phyloP scores from a whole-genome alignment of 2,329 filamentous ascomycete species.

The Zelopaecilomyces penicillatus region DNA sequence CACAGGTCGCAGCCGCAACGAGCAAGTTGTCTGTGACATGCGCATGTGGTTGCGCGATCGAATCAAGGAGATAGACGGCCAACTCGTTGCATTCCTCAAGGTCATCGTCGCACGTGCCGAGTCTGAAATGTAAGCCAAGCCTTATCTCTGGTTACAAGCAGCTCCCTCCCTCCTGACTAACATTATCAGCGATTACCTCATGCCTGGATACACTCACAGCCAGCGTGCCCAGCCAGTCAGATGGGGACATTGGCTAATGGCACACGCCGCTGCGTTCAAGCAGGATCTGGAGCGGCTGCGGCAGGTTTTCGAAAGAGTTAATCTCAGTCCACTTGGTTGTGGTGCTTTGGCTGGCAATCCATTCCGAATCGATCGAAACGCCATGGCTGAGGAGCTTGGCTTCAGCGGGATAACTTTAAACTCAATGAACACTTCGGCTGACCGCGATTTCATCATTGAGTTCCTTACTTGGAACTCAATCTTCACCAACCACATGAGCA shows the following conservation, averaged over 20 bases:
- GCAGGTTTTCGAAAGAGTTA: conserved; percentile 16
- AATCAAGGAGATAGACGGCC: conserved; percentile 16
- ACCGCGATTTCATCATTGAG: conserved; percentile 67
- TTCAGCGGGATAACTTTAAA: conserved; percentile 63
- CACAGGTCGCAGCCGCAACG: conserved; percentile 61
- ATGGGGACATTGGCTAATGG: conserved; percentile 16
- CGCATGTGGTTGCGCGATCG: conserved; percentile 47
- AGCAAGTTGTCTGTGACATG: conserved; percentile 68
- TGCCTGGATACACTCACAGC: conserved; percentile 21
- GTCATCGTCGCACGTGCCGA: conserved; percentile 16
- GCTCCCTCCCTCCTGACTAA: conserved; percentile 11
- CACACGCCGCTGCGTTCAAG: conserved; percentile 15
- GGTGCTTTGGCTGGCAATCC: conserved; percentile 20
- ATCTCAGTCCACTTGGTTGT: conserved; percentile 18
- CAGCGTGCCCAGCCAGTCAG: conserved; percentile 18
- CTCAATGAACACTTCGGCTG: conserved; percentile 60
- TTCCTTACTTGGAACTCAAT: conserved; percentile 62
- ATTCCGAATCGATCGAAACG: conserved; percentile 23
- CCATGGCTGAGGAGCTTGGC: conserved; percentile 51
- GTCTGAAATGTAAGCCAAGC: conserved; percentile 19
- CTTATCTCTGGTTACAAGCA: conserved; percentile 9
- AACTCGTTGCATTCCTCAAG: conserved; percentile 17
- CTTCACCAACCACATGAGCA: conserved; percentile 62
- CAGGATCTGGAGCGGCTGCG: conserved; percentile 18
- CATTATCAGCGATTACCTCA: conserved; percentile 17